Base-by-base conservation (phyloP, 345 rosid species). In the Tarenaya hassleriana region DNA sequence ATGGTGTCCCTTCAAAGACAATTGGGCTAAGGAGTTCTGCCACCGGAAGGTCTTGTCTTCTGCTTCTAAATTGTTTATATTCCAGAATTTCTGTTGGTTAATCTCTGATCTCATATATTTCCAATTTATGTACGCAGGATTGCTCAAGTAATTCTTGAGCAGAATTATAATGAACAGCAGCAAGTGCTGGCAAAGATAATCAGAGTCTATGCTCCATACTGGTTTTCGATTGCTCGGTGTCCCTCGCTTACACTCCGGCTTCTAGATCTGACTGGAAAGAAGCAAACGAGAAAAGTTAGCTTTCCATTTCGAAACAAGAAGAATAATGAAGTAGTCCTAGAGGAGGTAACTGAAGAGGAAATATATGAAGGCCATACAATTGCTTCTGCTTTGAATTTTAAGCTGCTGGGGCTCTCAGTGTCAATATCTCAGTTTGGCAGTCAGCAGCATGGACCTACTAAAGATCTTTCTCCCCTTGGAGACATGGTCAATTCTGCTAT, bases 301-400 rank as follows among this genome's bases (percentile, higher is more conserved):
- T 69, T 73, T 65, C 80, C 79, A 33, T 75, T 84, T 73, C 76
- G 67, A 41, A 75, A 71, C 44, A 77, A 69, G 62, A 79, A 49
- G 51, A 66, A 60, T 17, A 64, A 47, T 8, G 83, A 62, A 47
- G 77, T 38, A 37, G 54, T 66, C 56, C 55, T 60, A 33, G 80
- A 68, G 34, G 96, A 84, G 69, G 77, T 92, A 68, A 75, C 80
- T 16, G 83, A 83, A 53, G 95, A 81, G 52, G 98, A 92, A 72
- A 75, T 88, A 44, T 64, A 69, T 65, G 86, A 78, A 69, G 96
- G 95, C 47, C 69, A 73, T 74, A 88, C 96, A 44, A 88, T 92
- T 73, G 95, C 94, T 63, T 92, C 98, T 29, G 77, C 84, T 32
- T 67, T 92, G 71, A 92, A 92, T 76, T 92, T 92, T 62, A 83